Evolutionary conservation across 305 asterid genomes (phyloP).

Genomic region (Fraxinus xanthoxyloides): DNA sequence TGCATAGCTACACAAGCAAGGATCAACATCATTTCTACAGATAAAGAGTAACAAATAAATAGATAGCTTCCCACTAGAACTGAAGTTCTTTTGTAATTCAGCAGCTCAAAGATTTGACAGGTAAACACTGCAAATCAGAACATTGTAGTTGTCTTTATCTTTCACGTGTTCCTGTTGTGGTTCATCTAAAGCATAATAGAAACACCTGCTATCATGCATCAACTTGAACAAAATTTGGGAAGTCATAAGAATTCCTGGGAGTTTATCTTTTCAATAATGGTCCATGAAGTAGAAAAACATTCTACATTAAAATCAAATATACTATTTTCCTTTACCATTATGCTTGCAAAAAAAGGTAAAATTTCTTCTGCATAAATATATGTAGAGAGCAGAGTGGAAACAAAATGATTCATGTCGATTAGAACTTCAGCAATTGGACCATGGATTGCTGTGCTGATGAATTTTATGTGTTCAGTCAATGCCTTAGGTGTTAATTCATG

Average conservation of each 20-base stretch:
- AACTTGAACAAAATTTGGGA: background rate
- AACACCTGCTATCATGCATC: background rate
- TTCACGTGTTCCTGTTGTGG: background rate
- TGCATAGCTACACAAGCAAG: conserved; percentile 58
- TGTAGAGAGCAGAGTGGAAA: background rate
- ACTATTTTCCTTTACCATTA: background rate
- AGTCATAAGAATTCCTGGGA: background rate
- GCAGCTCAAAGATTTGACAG: background rate
- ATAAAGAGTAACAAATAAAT: background rate
- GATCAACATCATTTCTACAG: background rate
- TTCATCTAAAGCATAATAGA: background rate
- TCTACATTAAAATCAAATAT: background rate
- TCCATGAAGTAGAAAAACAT: background rate
- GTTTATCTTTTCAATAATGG: background rate
- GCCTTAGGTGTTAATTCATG: background rate
- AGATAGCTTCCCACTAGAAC: background rate
- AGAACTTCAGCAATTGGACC: background rate
- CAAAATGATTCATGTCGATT: background rate
- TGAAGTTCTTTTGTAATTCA: background rate
- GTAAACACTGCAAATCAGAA: background rate
- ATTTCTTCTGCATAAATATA: background rate
- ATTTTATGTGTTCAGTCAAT: background rate
- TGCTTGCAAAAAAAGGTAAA: background rate
- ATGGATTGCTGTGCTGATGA: background rate
- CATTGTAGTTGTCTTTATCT: background rate